Percentiles rank a stretch among this genome's conserved stretches.
phyloP scores from a whole-genome alignment of 2,329 filamentous ascomycete species.

The Colletotrichum spaethianum region DNA sequence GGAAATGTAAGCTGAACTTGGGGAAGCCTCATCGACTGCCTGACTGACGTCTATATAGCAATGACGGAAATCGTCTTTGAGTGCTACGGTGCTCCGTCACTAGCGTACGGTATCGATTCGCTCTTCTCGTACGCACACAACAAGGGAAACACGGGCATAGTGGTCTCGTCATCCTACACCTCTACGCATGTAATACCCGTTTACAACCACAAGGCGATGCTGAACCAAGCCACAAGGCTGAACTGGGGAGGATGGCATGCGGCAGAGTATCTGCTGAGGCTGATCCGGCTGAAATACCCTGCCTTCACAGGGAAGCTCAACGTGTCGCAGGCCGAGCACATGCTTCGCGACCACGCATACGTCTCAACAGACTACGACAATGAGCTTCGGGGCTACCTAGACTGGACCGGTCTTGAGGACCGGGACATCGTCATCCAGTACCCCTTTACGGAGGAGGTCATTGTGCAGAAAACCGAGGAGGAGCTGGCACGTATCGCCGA shows the following conservation, averaged over 20 bases:
- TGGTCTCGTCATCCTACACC: conserved; percentile 92
- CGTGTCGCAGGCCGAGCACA: conserved; percentile 86
- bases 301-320: conserved; percentile 89
- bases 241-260: conserved; percentile 96
- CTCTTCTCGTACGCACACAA: conserved; percentile 97
- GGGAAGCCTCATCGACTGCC: not conserved
- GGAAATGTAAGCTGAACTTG: conserved; percentile 75
- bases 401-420: conserved; percentile 94
- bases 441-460: conserved; percentile 91
- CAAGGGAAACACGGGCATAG: conserved; percentile 86
- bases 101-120: conserved; percentile 96
- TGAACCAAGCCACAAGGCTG: conserved; percentile 87
- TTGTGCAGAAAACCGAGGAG: conserved; percentile 93
- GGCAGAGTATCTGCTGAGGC: conserved; percentile 91
- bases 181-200: conserved; percentile 97
- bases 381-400: conserved; percentile 83
- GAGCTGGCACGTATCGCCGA: conserved; percentile 92
- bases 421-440: conserved; percentile 92
- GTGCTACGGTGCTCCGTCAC: conserved; percentile 90
- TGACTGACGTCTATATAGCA: conserved; percentile 65
- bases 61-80: conserved; percentile 99
- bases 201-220: conserved; percentile 85
- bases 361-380: conserved; percentile 86
- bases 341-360: conserved; percentile 92
- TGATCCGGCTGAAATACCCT: conserved; percentile 92